These are phyloP conservation scores for Aspergillus sp. DNA, from an alignment of 2,329 filamentous ascomycete genomes.

Conservation along the genomic window DNA sequence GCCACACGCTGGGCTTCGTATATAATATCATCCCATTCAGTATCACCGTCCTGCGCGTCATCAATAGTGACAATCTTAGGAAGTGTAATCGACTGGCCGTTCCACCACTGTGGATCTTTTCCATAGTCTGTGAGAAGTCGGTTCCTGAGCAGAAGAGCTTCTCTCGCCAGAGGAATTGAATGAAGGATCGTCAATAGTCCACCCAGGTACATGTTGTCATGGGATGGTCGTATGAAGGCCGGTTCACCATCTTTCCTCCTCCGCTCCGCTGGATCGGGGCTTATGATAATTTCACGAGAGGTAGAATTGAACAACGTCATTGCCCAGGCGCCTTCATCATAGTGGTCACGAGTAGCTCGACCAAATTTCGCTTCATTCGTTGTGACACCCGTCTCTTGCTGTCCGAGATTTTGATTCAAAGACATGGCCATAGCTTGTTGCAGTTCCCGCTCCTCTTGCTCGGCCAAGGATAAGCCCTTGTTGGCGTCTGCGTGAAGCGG, in stretches of 20 bases:
- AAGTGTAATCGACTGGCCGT: constrained; percentile 54
- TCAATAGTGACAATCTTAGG: constrained; percentile 53
- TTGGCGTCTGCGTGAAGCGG: constrained; percentile 23
- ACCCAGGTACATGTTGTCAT: constrained; percentile 56
- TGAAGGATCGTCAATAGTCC: constrained; percentile 64
- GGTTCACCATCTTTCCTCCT: constrained; percentile 53
- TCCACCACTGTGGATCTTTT: constrained; percentile 63
- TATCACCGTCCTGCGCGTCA: constrained; percentile 34
- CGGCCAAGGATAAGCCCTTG: constrained; percentile 41
- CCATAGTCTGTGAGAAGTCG: constrained; percentile 54
- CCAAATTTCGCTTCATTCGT: constrained; percentile 50
- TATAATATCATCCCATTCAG: constrained; percentile 50
- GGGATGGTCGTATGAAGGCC: constrained; percentile 59
- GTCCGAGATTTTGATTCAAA: constrained; percentile 42
- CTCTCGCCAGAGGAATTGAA: constrained; percentile 59
- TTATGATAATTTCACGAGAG: constrained; percentile 56
- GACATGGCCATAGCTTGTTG: constrained; percentile 52
- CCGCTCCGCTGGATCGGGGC: constrained; percentile 54
- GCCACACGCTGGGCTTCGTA: constrained; percentile 62
- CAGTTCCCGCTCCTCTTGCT: constrained; percentile 48
- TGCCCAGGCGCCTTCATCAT: constrained; percentile 58
- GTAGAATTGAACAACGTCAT: constrained; percentile 53
- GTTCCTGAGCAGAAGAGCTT: constrained; percentile 56
- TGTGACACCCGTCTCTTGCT: constrained; percentile 59
- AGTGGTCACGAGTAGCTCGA: constrained; percentile 56